Base-by-base conservation (phyloP, 495 filamentous ascomycete genomes). In the Penicillium manginii region DNA sequence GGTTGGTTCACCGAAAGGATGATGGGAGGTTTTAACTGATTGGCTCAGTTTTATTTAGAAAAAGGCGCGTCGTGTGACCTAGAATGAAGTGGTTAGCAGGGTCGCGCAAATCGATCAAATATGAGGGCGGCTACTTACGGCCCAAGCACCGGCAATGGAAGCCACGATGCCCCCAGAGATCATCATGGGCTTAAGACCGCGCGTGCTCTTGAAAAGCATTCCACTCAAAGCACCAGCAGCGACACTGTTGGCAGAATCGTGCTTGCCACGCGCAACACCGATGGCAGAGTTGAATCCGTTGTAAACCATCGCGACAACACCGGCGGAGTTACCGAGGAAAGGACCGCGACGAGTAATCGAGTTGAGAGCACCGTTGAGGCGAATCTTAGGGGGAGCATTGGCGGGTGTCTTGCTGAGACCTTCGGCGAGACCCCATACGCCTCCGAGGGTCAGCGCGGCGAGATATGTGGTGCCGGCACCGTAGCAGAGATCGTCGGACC, bases 401-500 rank as follows among this genome's bases (percentile, higher is more conserved):
- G 79, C 73, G 0, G 86, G 84, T 55, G 87, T 89, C 73, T 87
- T 87, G 63, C 83, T 84, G 54, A 98, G 70, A 4, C 94, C 94
- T 75, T 98, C 94, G 31, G 87, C 85, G 56, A 98, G 71, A 43
- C 94, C 94, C 92, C 93, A 98, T 51, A 84, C 85, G 55, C 94
- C 94, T 65, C 94, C 94, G 40, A 96, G 52, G n/a, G 90, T 83
- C 60, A 98, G 79, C 1, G 88, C 94, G 11, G 87, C 79, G 51
- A 98, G 83, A 74, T 98, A 98, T 61, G 91, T 96, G 35, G 93
- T 87, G 54, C 94, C 94, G 22, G 93, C 92, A 66, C 96, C 96
- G 70, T 98, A 98, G 76, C 94, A 98, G 50, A 98, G 86, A 73
- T 98, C 94, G 71, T 98, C 94, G 50, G 91, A 94, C 87, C 96